Base-by-base conservation (phyloP, 2,329 filamentous ascomycete genomes). In the Pseudocercospora macadamiae region DNA sequence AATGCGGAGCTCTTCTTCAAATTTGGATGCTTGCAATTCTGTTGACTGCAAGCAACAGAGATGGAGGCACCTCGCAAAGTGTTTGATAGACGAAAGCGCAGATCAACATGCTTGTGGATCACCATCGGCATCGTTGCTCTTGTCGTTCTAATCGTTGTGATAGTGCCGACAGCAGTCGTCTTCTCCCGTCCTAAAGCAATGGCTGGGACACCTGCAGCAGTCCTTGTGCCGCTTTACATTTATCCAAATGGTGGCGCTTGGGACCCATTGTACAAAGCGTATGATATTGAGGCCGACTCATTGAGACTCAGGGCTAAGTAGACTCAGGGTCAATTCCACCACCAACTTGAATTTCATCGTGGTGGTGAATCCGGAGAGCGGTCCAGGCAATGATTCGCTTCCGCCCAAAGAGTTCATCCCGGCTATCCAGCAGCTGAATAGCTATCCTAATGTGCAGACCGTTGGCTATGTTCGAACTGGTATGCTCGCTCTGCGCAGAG, bases 401-500 rank as follows among this genome's bases (percentile, higher is more conserved):
- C 55, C 48, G 14, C 36, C 52, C 8, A 49, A 55, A 32, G 63
- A 63, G 6, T 69, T 67, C 57, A 60, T 65, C 23, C 60, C 60
- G 21, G 61, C 61, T 21, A 58, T 71, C 26, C 55, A 64, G 16
- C 62, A 63, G 19, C 63, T 71, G n/a, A 67, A 67, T 47, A 59
- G 54, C 10, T 59, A 63, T 47, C 32, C 28, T 26, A 70, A 71
- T 62, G 66, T 71, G 16, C 59, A 63, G 18, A 68, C 66, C 14
- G 54, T 71, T 12, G 69, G 68, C 25, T 71, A 70, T 55, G 64
- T 71, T 3, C 63, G 55, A 42, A 39, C 18, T 47, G 49, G n/a
- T n/a, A 51, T 32, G 21, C 28, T 4, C n/a, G 14, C n/a, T 34
- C 14, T 14, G 16, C 2, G 18, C 10, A n/a, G 10, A 14, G 3